phyloP scores from a whole-genome alignment of 305 asterid genomes.

The Solanum chacoense region DNA sequence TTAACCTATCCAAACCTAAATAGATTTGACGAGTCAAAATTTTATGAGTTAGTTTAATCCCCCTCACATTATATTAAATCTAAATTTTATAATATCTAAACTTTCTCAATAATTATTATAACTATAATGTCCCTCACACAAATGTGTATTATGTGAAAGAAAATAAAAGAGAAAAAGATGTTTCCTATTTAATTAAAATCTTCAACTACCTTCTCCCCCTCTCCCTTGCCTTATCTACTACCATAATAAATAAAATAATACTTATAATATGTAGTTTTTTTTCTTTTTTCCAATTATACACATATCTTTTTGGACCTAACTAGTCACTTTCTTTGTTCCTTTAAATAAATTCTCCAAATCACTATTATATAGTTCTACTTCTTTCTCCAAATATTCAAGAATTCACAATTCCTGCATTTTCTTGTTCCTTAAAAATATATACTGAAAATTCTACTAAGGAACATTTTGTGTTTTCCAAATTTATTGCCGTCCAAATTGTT shows the following conservation, averaged over 20 bases:
- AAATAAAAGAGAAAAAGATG: background rate
- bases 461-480: slow-evolving; percentile 11
- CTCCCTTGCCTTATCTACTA: background rate
- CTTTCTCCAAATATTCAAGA: background rate
- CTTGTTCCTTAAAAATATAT: background rate
- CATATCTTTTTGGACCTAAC: background rate
- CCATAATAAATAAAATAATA: background rate
- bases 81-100: background rate
- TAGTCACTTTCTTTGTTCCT: background rate
- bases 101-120: background rate
- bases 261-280: background rate
- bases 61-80: background rate
- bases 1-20: background rate
- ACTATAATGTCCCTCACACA: background rate
- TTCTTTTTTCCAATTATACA: background rate
- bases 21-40: background rate
- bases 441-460: background rate
- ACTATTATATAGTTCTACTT: background rate
- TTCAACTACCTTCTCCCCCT: background rate
- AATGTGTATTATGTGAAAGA: background rate
- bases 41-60: background rate
- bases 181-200: background rate
- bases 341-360: background rate
- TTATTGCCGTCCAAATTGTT: slow-evolving; percentile 11
- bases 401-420: background rate